Conservation (phyloP, 805 yeast species). For the Candida corydali region DNA sequence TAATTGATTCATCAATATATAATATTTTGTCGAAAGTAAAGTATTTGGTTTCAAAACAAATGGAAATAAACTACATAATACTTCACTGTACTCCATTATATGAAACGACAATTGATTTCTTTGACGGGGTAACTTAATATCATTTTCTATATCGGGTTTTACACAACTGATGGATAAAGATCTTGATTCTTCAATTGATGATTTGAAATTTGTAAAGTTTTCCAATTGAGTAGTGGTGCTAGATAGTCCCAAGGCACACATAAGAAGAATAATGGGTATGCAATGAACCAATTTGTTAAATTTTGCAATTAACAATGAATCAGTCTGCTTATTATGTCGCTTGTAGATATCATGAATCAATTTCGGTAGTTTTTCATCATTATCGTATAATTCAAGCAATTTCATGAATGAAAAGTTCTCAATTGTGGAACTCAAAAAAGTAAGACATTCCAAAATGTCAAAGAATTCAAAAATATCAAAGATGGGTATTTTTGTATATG, state of each 20-base stretch:
- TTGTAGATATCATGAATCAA: constrained; percentile 10
- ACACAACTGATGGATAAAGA: constrained; percentile 19
- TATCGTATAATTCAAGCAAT: constrained; percentile 11
- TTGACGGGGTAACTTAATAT: constrained; percentile 12
- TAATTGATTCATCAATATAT: constrained; percentile 25
- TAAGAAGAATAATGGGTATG: constrained; percentile 22
- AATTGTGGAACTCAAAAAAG: constrained; percentile 16
- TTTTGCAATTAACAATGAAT: constrained; percentile 16
- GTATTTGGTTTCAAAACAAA: constrained; percentile 13
- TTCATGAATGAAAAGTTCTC: constrained; percentile 16
- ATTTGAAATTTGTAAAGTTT: constrained; percentile 24
- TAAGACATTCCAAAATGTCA: constrained; percentile 25
- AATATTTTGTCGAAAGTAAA: constrained; percentile 15
- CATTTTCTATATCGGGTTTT: constrained; percentile 7
- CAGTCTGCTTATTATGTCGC: constrained; percentile 15
- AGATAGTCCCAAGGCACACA: constrained; percentile 31
- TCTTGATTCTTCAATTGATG: constrained; percentile 25
- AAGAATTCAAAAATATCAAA: constrained; percentile 25
- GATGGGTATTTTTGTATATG: constrained; percentile 31
- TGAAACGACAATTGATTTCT: constrained; percentile 19
- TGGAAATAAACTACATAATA: constrained; percentile 21
- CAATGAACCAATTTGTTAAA: constrained; percentile 17
- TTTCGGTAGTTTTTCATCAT: constrained; percentile 5
- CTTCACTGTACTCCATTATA: constrained; percentile 19
- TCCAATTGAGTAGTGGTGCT: constrained; percentile 29